Percentiles rank a stretch among this genome's conserved stretches.
These are phyloP conservation scores for Podospora tetraspora DNA, from an alignment of 495 filamentous ascomycete genomes.

Conservation along the genomic window DNA sequence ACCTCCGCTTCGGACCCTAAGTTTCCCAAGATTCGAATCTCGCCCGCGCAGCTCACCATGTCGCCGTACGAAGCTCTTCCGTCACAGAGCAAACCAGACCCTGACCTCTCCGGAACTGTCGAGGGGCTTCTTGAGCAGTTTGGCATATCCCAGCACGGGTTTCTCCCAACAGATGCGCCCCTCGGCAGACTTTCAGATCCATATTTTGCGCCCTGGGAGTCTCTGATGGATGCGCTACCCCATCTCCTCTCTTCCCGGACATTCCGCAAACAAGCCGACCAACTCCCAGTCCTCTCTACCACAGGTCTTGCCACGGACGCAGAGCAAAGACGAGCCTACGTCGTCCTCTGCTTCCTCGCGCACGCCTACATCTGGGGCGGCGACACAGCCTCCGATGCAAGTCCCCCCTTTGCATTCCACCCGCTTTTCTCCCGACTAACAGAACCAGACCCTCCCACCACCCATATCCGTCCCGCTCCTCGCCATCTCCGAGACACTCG, in stretches of 20 bases:
- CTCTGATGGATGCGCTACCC: constrained; percentile 62
- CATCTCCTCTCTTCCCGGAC: constrained; percentile 59
- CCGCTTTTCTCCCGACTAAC: background rate
- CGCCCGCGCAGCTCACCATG: constrained; percentile 10
- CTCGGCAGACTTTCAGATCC: constrained; percentile 61
- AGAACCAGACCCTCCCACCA: constrained; percentile 56
- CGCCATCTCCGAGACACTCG: constrained; percentile 65
- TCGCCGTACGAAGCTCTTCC: constrained; percentile 17
- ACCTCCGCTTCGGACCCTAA: background rate
- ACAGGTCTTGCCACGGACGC: background rate
- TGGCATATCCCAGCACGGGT: constrained; percentile 52
- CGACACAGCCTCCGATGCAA: constrained; percentile 30
- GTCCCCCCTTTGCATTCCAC: background rate
- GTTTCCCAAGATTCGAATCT: background rate
- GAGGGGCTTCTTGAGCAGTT: constrained; percentile 17
- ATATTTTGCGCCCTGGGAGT: constrained; percentile 82
- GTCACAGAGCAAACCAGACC: background rate
- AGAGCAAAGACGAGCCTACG: constrained; percentile 4
- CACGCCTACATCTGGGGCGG: constrained; percentile 46
- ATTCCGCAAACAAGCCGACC: constrained; percentile 59
- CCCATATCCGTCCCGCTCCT: constrained; percentile 76
- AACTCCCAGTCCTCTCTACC: constrained; percentile 50
- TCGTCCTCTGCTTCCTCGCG: constrained; percentile 6
- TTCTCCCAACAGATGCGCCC: constrained; percentile 68
- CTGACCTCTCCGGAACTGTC: background rate